Evolutionary conservation across 2,329 filamentous ascomycete species (phyloP), one percentile per base, ranked within the genome.

Genomic region (Penicillium expansum): DNA sequence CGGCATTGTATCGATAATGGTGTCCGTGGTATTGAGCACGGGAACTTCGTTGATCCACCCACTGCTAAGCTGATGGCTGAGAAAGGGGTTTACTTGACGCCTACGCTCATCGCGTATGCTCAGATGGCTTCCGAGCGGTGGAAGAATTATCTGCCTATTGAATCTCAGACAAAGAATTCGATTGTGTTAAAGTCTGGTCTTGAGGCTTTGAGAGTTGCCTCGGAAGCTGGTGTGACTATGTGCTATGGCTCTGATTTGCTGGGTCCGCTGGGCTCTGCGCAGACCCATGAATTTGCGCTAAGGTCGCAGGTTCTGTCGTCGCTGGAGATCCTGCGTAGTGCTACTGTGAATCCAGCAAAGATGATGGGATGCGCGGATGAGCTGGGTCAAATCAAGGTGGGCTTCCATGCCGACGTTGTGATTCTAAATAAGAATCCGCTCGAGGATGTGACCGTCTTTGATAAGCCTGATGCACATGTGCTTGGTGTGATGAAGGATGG

Each of bases 401-500:
- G 80, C 0, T 82, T 78, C 55, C 69, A 73, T 4, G 83, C 82
- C 0, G 83, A 85, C 65, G 41, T 85, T 41, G 59, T 85, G 37
- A 70, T 85, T 5, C 59, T 84, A 48, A 77, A 78, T 35, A 64
- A 68, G 52, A 83, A 84, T 62, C 83, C 83, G 3, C 66, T 85
- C 35, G 76, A 83, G n/a, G 77, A 85, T 62, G 76, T 85, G 16
- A 72, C 73, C 2, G 69, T 83, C 0, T 67, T 85, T 35, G 79
- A 80, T 58, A 62, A 71, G 41, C 79, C 78, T 3, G 77, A 82
- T 48, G 73, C 74, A 60, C 71, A 78, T 53, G 60, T 84, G 7
- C 64, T 83, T 52, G 79, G 75, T 1, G 81, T 85, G 1, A 73
- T 85, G 47, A 84, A 85, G 64, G 82, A 83, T 35, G 83, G 83